Evolutionary conservation across 495 filamentous ascomycete genomes (phyloP).

Genomic region (Hypoxylon lienhwacheense): DNA sequence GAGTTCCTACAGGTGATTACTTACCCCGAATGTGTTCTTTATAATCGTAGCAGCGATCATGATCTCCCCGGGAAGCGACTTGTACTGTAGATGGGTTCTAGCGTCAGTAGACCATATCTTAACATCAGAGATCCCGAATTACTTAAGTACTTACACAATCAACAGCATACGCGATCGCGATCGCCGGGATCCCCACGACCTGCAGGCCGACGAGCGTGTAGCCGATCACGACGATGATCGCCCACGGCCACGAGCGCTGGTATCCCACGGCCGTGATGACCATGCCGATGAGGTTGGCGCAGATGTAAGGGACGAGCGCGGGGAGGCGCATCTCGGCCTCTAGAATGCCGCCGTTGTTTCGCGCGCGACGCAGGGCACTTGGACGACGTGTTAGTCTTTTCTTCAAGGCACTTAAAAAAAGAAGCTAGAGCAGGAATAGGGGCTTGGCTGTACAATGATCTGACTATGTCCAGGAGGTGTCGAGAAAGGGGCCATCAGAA

Average conservation of each 20-base stretch:
- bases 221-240: conserved; percentile 55
- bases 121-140: too few species aligned
- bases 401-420: too few species aligned
- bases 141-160: conserved; percentile 48
- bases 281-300: conserved; percentile 59
- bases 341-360: conserved; percentile 58
- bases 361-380: conserved; percentile 56
- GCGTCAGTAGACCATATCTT: not conserved
- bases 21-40: conserved; percentile 57
- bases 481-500: too few species aligned
- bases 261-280: conserved; percentile 63
- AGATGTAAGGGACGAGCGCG: conserved; percentile 60
- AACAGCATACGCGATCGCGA: conserved; percentile 34
- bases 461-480: too few species aligned
- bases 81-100: conserved; percentile 45
- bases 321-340: conserved; percentile 69
- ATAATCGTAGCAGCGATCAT: conserved; percentile 60
- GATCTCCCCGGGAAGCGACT: conserved; percentile 60
- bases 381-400: too few species aligned
- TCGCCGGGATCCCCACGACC: conserved; percentile 60
- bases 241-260: conserved; percentile 60
- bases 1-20: conserved; percentile 4
- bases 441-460: too few species aligned
- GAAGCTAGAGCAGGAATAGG: too few species aligned
- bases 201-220: conserved; percentile 61